Evolutionary conservation across 2,329 filamentous ascomycete species (phyloP).

Genomic region (Simplicillium aogashimaense): DNA sequence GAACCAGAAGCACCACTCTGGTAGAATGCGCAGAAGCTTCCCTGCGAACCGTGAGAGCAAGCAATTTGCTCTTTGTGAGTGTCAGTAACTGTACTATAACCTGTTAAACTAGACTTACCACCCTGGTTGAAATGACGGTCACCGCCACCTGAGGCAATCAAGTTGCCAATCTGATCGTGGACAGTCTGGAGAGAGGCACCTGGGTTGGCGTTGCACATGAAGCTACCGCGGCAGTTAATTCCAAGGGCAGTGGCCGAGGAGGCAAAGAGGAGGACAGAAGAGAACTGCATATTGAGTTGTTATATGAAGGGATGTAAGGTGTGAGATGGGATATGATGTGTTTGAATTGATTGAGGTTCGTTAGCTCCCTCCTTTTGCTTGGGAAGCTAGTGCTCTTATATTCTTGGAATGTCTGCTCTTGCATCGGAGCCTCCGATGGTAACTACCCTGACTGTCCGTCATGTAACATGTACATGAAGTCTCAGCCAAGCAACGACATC

Average conservation of each 20-base stretch:
- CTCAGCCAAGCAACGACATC: too few relatives aligned
- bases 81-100: too few relatives aligned
- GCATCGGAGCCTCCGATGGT: too few relatives aligned
- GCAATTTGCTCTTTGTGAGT: constrained; percentile 4
- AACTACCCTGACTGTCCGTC: too few relatives aligned
- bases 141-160: constrained; percentile 4
- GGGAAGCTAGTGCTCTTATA: too few relatives aligned
- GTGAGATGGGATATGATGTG: too few relatives aligned
- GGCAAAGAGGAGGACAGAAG: constrained; percentile 3
- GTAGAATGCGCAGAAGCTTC: constrained; percentile 5
- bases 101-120: neutral
- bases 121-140: constrained; percentile 4
- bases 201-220: constrained; percentile 5
- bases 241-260: constrained; percentile 5
- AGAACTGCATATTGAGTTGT: constrained; percentile 3
- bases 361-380: too few relatives aligned
- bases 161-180: constrained; percentile 6
- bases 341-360: too few relatives aligned
- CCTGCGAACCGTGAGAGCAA: constrained; percentile 6
- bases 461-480: too few relatives aligned
- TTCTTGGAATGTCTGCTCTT: too few relatives aligned
- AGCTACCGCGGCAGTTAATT: constrained; percentile 9
- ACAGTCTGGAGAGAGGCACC: constrained; percentile 6
- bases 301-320: too few relatives aligned
- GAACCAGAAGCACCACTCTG: constrained; percentile 5